A percentile compares a stretch with the other conserved stretches of the same genome.
Conservation (phyloP, 306 rosid species). For the Cucurbita pepo region DNA sequence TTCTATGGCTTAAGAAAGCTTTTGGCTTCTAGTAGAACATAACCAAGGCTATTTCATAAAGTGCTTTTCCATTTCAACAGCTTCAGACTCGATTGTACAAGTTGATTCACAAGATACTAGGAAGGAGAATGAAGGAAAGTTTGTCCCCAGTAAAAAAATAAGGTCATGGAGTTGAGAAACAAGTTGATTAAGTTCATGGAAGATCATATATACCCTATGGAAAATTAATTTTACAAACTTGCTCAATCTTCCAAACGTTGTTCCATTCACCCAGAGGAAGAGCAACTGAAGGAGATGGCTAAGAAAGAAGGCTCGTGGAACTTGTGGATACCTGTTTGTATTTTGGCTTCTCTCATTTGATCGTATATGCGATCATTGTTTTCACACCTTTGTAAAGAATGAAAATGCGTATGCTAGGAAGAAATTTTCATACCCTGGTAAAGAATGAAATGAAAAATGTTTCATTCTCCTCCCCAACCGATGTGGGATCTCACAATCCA, state of each 20-base stretch:
- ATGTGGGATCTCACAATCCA: too few species aligned
- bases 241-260: conserved; percentile 69
- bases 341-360: conserved; percentile 9
- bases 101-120: conserved; percentile 19
- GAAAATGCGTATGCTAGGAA: too few species aligned
- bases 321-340: conserved; percentile 76
- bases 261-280: conserved; percentile 88
- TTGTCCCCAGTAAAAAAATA: conserved; percentile 50
- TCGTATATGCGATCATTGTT: not conserved
- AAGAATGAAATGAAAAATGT: too few species aligned
- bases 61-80: conserved; percentile 5
- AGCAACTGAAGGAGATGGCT: conserved; percentile 75
- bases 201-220: conserved; percentile 77
- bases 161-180: conserved; percentile 38
- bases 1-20: too few species aligned
- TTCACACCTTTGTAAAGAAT: too few species aligned
- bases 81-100: conserved; percentile 18
- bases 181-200: conserved; percentile 71
- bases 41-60: conserved; percentile 13
- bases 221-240: conserved; percentile 65
- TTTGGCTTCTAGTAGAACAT: too few species aligned
- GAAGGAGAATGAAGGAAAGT: conserved; percentile 30
- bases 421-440: too few species aligned
- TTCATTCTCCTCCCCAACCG: too few species aligned
- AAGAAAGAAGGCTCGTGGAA: conserved; percentile 96